A percentile compares a stretch with the other conserved stretches of the same genome.
These are phyloP conservation scores for Salvia sclarea DNA, from an alignment of 305 asterid genomes.

Conservation along the genomic window DNA sequence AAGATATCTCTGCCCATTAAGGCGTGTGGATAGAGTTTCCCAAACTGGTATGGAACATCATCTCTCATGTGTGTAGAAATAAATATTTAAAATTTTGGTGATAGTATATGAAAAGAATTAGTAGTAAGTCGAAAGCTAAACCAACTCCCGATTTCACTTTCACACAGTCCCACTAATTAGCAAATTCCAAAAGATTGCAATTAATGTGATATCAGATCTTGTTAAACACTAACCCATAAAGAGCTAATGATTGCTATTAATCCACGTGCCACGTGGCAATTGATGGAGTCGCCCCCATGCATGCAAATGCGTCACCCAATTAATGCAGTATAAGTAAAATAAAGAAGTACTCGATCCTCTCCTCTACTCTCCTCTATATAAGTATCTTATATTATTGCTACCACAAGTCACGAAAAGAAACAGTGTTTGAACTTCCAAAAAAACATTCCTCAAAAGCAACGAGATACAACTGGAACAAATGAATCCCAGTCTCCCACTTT, in stretches of 20 bases:
- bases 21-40: too few species aligned
- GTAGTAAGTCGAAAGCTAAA: not conserved
- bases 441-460: conserved; percentile 82
- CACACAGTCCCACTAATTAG: conserved; percentile 8
- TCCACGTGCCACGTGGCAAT: conserved; percentile 54
- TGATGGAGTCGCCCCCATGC: conserved; percentile 37
- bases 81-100: too few species aligned
- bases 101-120: not conserved
- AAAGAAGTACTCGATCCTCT: too few species aligned
- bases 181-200: conserved; percentile 33
- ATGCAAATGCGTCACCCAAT: conserved; percentile 38
- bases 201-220: conserved; percentile 22
- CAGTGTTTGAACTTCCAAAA: conserved; percentile 42
- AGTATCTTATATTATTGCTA: conserved; percentile 31
- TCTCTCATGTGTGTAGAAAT: too few species aligned
- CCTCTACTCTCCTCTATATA: not conserved
- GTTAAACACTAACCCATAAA: conserved; percentile 25
- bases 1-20: too few species aligned
- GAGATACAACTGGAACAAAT: conserved; percentile 48
- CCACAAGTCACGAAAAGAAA: conserved; percentile 42
- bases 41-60: too few species aligned
- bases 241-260: conserved; percentile 46
- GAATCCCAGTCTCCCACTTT: conserved; percentile 44
- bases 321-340: not conserved
- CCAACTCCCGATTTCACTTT: not conserved